Conservation (phyloP, 2,329 filamentous ascomycete genomes). For the Diplodia sapinea region DNA sequence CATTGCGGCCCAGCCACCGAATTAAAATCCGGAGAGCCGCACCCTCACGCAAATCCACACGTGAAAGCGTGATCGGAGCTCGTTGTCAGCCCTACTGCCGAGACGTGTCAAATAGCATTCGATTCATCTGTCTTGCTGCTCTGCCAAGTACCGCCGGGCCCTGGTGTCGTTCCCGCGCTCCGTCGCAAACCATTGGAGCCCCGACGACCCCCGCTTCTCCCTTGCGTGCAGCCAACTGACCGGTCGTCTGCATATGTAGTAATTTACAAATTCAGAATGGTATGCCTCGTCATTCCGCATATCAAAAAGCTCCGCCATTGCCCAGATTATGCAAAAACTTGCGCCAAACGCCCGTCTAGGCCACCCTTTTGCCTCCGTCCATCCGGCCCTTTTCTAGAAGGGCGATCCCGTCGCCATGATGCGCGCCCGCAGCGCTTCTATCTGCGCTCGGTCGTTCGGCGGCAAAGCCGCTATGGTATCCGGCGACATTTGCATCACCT, state of each 20-base stretch:
- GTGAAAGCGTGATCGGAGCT: conserved; percentile 14
- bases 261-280: conserved; percentile 29
- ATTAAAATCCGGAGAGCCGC: conserved; percentile 31
- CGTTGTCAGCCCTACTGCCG: conserved; percentile 16
- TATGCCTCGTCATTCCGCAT: conserved; percentile 21
- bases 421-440: conserved; percentile 75
- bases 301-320: conserved; percentile 21
- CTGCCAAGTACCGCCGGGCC: conserved; percentile 14
- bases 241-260: conserved; percentile 31
- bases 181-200: conserved; percentile 3
- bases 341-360: conserved; percentile 30
- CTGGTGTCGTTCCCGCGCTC: conserved; percentile 20
- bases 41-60: conserved; percentile 20
- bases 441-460: conserved; percentile 76
- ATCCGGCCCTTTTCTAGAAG: conserved; percentile 22
- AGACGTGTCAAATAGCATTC: conserved; percentile 8
- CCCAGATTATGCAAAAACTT: conserved; percentile 22
- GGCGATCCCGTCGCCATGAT: conserved; percentile 50
- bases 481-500: conserved; percentile 80
- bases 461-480: conserved; percentile 79
- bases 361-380: neutral
- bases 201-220: neutral
- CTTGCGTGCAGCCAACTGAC: conserved; percentile 19
- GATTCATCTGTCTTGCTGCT: conserved; percentile 6
- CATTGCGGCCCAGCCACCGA: conserved; percentile 21